Conservation (phyloP, 257 asterid species). For the Fraxinus americana region DNA sequence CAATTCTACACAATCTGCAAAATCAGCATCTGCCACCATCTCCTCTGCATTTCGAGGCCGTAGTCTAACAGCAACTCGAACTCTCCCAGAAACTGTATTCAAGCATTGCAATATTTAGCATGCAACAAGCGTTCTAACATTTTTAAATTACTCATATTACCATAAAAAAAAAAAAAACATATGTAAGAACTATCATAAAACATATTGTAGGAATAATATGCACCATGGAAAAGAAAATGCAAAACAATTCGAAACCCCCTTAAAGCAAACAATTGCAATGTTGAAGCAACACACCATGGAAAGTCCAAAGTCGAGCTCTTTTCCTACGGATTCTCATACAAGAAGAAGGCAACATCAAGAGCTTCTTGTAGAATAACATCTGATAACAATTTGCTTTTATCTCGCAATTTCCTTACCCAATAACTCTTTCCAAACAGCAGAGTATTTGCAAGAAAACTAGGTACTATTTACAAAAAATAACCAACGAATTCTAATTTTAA, state of each 20-base stretch:
- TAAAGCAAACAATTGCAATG: slow-evolving; percentile 1
- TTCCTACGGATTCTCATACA: not conserved
- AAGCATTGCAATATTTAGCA: slow-evolving; percentile 18
- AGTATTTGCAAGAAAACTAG: not conserved
- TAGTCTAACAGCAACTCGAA: slow-evolving; percentile 88
- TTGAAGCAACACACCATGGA: slow-evolving; percentile 3
- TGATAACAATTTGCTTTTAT: not conserved
- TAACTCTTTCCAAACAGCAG: not conserved
- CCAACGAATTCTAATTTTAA: slow-evolving; percentile 19
- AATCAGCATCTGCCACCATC: slow-evolving; percentile 78
- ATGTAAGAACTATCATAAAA: slow-evolving; percentile 14
- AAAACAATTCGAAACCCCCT: slow-evolving; percentile 2
- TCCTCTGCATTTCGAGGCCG: slow-evolving; percentile 86
- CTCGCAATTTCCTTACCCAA: not conserved
- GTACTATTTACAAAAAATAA: not conserved
- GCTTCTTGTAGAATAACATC: not conserved
- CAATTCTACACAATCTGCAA: slow-evolving; percentile 88
- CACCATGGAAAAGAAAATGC: not conserved
- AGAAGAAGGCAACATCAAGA: not conserved
- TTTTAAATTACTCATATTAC: slow-evolving; percentile 12
- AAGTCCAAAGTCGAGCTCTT: not conserved
- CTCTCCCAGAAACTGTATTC: slow-evolving; percentile 67
- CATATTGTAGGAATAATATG: not conserved
- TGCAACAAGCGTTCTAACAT: slow-evolving; percentile 4
- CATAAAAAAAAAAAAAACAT: not conserved